Conservation (phyloP, 495 filamentous ascomycete genomes). For the Gamarada debralockiae region DNA sequence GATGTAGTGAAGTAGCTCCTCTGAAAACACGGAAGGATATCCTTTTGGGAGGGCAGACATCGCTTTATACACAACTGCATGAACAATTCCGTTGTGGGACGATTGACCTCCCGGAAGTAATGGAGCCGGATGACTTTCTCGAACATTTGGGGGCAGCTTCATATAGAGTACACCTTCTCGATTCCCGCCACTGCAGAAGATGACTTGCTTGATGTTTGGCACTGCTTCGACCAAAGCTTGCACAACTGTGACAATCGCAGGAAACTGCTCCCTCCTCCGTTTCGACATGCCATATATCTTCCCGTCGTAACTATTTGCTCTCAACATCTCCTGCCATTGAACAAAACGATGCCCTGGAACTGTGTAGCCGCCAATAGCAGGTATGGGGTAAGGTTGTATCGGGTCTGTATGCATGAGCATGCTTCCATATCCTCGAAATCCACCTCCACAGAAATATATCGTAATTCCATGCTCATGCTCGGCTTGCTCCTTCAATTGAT, state of each 20-base stretch:
- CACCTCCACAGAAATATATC: slow-evolving; percentile 84
- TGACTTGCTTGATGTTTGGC: slow-evolving; percentile 65
- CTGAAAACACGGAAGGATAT: slow-evolving; percentile 34
- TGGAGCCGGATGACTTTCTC: slow-evolving; percentile 61
- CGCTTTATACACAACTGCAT: slow-evolving; percentile 43
- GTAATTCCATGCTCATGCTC: slow-evolving; percentile 54
- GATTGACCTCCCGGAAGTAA: slow-evolving; percentile 41
- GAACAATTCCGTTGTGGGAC: slow-evolving; percentile 34
- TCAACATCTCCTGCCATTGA: slow-evolving; percentile 54
- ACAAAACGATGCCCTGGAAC: slow-evolving; percentile 58
- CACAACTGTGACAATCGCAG: slow-evolving; percentile 77
- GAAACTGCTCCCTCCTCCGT: slow-evolving; percentile 74
- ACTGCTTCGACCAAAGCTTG: slow-evolving; percentile 65
- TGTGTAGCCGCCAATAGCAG: slow-evolving; percentile 77
- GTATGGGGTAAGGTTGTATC: slow-evolving; percentile 75
- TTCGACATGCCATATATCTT: slow-evolving; percentile 82
- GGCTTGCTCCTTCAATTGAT: slow-evolving; percentile 37
- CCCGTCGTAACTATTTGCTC: slow-evolving; percentile 46
- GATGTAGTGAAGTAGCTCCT: slow-evolving; percentile 38
- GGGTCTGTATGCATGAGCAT: slow-evolving; percentile 68
- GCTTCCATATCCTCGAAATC: slow-evolving; percentile 88
- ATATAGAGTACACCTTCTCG: slow-evolving; percentile 77
- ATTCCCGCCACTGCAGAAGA: slow-evolving; percentile 83
- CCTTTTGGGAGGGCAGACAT: slow-evolving; percentile 47
- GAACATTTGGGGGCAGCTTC: slow-evolving; percentile 52